Base-by-base conservation (phyloP, 306 rosid genomes). In the Cucumis cinereus region DNA sequence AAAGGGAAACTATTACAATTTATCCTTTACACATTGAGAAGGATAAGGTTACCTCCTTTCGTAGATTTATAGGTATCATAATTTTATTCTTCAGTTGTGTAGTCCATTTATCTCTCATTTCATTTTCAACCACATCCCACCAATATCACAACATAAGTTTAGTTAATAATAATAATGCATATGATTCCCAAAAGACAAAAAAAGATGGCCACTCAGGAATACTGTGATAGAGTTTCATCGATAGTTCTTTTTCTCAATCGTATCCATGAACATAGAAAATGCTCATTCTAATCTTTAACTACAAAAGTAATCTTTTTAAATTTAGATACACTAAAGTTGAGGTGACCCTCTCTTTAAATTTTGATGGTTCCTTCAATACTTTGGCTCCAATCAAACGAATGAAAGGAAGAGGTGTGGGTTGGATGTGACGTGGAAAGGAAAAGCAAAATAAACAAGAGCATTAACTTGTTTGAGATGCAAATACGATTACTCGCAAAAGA, bases 361-460 rank as follows among this genome's bases (percentile, higher is more conserved):
- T 68, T 13, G 35, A 43, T 12, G 30, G 17, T 10, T 66, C 19
- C 52, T 40, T 38, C 22, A 64, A 66, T 33, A 13, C 30, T 41
- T 30, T 30, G 35, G 35, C 35, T 30, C 35, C 54, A 11, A 67
- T 20, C 73, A 67, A 67, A 41, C 73, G 22, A 66, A 67, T 22
- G 73, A 38, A 45, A n/a, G 72, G 49, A 19, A 66, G 50, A 38
- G 35, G 73, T 66, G 73, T 67, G 73, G 73, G 35, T 67, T 67
- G n/a, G 26, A 24, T 35, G 47, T 62, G 70, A 62, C 24, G 23
- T 62, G 70, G 70, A 33, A 62, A 62, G 45, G 19, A 62, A 30
- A 62, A 62, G 47, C 4, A 16, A 38, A 11, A 38, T 40, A 17
- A 24, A 57, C 57, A 52, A 19, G 58, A 54, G 58, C 62, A 22